Base-by-base conservation (phyloP, 1,284 basidiomycete genomes). In the Macrocybe sp. region DNA sequence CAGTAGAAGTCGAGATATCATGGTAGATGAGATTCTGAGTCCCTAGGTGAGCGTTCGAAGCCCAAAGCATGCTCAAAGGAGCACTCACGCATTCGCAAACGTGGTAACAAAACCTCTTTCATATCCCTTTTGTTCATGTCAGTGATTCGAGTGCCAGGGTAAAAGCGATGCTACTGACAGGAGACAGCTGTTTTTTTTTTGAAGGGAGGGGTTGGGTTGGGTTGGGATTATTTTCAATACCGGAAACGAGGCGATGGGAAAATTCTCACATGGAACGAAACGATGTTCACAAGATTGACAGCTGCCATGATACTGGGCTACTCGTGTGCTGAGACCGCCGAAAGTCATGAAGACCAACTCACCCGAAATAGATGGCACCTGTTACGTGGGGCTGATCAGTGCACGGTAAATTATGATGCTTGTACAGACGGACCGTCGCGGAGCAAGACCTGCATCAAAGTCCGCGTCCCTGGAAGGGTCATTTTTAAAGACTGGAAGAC, bases 301-400 rank as follows among this genome's bases (percentile, higher is more conserved):
- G 52, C 28, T 32, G 56, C 53, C 59, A 64, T 64, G 28, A 59
- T 56, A 14, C 64, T 65, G 14, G 1, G 47, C 43, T 2, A n/a
- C 10, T 6, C 37, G 10, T 22, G 22, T 22, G 4, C 2, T 22
- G 22, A 22, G 22, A 22, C 22, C 22, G 22, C 22, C 22, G 22
- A 22, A 22, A 22, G 45, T 10, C 2, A 16, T 2, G 1, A 29
- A 7, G 8, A 31, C 16, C 30, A 31, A 31, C 60, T 50, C 38
- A 63, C 64, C 55, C 61, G 49, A 65, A 65, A 44, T 65, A 65
- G 12, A 64, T 56, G 22, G 57, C 56, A 7, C 63, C 63, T 63
- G 31, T 22, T 22, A 4, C 22, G 4, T 40, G 41, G 32, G 46
- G 14, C n/a, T 44, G 22, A 28, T 58, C 28, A 52, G 39, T n/a